Base-by-base conservation (phyloP, 2,329 filamentous ascomycete species). In the Cadophora luteo-olivacea region DNA sequence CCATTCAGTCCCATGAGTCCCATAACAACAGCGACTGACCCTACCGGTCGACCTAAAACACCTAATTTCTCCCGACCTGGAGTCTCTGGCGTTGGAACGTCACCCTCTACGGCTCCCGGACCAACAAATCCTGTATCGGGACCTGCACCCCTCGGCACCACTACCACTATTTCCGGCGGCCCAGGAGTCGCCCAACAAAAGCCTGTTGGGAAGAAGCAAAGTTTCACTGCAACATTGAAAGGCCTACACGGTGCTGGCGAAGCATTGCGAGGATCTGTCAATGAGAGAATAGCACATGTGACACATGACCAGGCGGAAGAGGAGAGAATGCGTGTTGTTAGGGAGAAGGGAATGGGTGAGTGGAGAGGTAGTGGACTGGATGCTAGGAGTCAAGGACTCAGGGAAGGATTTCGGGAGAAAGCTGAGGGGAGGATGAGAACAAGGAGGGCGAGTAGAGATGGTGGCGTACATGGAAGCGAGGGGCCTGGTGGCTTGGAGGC, bases 181-280 rank as follows among this genome's bases (percentile, higher is more conserved):
- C 52, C 22, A 29, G 33, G 9, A 3, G n/a, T 24, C 14, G n/a
- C 49, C 6, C 61, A 52, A 12, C 49, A 61, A 16, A 63, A 65
- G 36, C 48, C 58, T 11, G 51, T 54, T 41, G 55, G 66, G 9
- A 58, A 62, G 33, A 52, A 68, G 6, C 55, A 64, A 49, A 64
- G 57, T 29, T 41, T 72, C 3, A 45, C 57, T 9, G 66, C 45
- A 11, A 70, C 70, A 5, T 24, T 67, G 4, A 74, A 74, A 49
- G 74, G 74, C 9, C 38, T 75, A 0, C 70, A 72, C 41, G 74
- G 74, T 24, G 73, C 73, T 11, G 68, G 71, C 2, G 74, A 76
- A 54, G 74, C 72, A 4, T 22, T 76, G 1, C 49, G 74, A 38
- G 74, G 74, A 19, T 64, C 67, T 9, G 65, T 76, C 3, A 75